Percentiles rank a stretch among this genome's conserved stretches.
Conservation (phyloP, 495 filamentous ascomycete genomes). For the Elaphomyces granulatus region DNA sequence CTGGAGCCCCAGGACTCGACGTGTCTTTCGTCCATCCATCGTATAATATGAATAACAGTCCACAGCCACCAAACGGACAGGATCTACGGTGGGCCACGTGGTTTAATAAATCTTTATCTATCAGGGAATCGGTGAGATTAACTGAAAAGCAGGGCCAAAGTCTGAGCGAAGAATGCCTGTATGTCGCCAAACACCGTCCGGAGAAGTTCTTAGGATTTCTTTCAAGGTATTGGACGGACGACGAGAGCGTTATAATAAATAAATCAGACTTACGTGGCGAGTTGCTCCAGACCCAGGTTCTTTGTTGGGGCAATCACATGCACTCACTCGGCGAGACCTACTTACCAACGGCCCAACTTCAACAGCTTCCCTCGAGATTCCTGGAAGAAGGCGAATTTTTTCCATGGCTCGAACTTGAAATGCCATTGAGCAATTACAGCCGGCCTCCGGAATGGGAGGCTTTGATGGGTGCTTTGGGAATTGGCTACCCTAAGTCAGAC, state of each 20-base stretch:
- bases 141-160: not conserved
- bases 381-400: slow-evolving; percentile 13
- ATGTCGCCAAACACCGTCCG: slow-evolving; percentile 14
- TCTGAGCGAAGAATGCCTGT: slow-evolving; percentile 13
- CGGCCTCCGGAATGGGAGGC: not conserved
- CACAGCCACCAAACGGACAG: slow-evolving; percentile 4
- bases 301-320: slow-evolving; percentile 5
- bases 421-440: not conserved
- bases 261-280: not conserved
- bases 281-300: slow-evolving; percentile 5
- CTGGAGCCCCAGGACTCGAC: not conserved
- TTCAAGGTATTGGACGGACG: slow-evolving; percentile 7
- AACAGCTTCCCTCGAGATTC: slow-evolving; percentile 8
- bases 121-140: not conserved
- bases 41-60: slow-evolving; percentile 6
- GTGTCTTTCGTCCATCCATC: slow-evolving; percentile 3
- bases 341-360: slow-evolving; percentile 4
- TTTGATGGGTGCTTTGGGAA: slow-evolving; percentile 2
- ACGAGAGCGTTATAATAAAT: not conserved
- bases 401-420: slow-evolving; percentile 10
- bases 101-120: slow-evolving; percentile 2
- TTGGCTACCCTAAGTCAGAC: slow-evolving; percentile 6
- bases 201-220: slow-evolving; percentile 17
- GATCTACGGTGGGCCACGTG: slow-evolving; percentile 5
- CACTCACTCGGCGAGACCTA: slow-evolving; percentile 9